These are phyloP conservation scores for Xylaria scruposa DNA, from an alignment of 495 filamentous ascomycete genomes.

Conservation along the genomic window DNA sequence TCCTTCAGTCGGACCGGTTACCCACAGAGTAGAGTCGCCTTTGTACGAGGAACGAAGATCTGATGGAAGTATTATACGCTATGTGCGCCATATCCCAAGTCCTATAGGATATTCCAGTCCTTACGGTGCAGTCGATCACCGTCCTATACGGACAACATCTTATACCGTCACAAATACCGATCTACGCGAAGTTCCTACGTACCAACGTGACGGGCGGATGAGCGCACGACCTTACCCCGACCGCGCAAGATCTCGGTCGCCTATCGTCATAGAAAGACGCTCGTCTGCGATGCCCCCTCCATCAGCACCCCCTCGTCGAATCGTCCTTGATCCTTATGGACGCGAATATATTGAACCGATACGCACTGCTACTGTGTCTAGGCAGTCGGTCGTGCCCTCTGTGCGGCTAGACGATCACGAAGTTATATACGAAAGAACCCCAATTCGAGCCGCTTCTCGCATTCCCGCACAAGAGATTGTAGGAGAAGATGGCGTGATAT, in stretches of 20 bases:
- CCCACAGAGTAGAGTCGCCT: slow-evolving; percentile 33
- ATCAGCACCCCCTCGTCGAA: slow-evolving; percentile 60
- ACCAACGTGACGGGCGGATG: slow-evolving; percentile 45
- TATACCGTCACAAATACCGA: slow-evolving; percentile 66
- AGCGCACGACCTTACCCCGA: slow-evolving; percentile 54
- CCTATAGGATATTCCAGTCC: slow-evolving; percentile 55
- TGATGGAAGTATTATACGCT: slow-evolving; percentile 47
- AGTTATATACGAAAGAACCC: slow-evolving; percentile 54
- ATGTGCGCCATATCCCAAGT: slow-evolving; percentile 57
- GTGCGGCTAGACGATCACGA: slow-evolving; percentile 50
- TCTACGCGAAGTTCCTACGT: slow-evolving; percentile 59
- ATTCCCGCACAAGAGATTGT: slow-evolving; percentile 53
- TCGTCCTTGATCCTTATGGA: slow-evolving; percentile 74
- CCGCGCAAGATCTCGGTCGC: slow-evolving; percentile 65
- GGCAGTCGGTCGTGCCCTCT: slow-evolving; percentile 53
- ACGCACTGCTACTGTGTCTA: slow-evolving; percentile 48
- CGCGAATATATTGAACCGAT: slow-evolving; percentile 71
- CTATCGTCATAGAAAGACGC: slow-evolving; percentile 57
- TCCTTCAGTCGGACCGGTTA: slow-evolving; percentile 36
- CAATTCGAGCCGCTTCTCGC: slow-evolving; percentile 59
- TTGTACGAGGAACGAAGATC: slow-evolving; percentile 40
- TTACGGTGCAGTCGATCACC: slow-evolving; percentile 52
- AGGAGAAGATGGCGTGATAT: slow-evolving; percentile 55
- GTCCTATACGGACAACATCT: slow-evolving; percentile 63
- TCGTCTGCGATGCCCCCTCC: slow-evolving; percentile 63